phyloP scores from a whole-genome alignment of 441 rosid genomes.

The Brassica hybrid region DNA sequence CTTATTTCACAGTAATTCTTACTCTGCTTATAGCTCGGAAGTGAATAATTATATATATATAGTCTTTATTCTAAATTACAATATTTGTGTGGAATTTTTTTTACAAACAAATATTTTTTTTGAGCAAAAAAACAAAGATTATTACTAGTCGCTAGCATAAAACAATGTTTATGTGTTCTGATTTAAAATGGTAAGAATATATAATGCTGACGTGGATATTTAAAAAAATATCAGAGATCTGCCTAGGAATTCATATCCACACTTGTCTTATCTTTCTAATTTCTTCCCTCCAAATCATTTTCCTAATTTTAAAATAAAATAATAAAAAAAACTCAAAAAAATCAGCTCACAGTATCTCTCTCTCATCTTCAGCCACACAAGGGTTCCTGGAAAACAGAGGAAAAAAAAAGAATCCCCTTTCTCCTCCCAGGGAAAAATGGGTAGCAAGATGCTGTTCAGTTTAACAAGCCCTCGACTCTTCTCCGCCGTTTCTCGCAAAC shows the following conservation, averaged over 20 bases:
- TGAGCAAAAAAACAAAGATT: neutral
- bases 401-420: slow-evolving; percentile 17
- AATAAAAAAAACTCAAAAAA: slow-evolving; percentile 3
- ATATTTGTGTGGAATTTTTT: neutral
- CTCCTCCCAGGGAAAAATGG: slow-evolving; percentile 48
- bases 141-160: neutral
- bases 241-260: slow-evolving; percentile 68
- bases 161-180: neutral
- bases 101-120: neutral
- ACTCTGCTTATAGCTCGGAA: neutral
- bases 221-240: slow-evolving; percentile 30
- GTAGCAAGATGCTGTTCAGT: slow-evolving; percentile 57
- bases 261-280: slow-evolving; percentile 38
- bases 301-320: slow-evolving; percentile 7
- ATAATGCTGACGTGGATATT: slow-evolving; percentile 34
- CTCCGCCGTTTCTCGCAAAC: slow-evolving; percentile 57
- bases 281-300: slow-evolving; percentile 48
- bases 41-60: neutral
- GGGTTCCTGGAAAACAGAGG: slow-evolving; percentile 33
- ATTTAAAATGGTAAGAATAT: neutral
- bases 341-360: slow-evolving; percentile 25
- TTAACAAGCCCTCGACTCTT: slow-evolving; percentile 67
- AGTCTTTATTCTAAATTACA: neutral
- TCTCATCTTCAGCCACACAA: slow-evolving; percentile 23
- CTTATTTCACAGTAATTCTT: neutral